Base-by-base conservation (phyloP, 73 alveolate genomes). In the Paramecium octaurelia region DNA sequence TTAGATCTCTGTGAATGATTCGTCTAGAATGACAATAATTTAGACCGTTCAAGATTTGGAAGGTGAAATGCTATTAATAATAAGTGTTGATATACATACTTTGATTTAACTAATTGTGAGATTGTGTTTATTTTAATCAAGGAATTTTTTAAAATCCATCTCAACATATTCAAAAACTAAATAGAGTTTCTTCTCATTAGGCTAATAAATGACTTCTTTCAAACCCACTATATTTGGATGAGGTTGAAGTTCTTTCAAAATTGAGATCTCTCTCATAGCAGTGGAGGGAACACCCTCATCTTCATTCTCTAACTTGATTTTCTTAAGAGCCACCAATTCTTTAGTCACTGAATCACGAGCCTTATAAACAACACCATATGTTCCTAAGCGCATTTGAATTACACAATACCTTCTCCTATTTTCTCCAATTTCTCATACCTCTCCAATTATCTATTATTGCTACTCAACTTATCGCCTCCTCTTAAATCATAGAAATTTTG, bases 271-370 rank as follows among this genome's bases (percentile, higher is more conserved):
- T 60, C 99, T 91, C 43, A 97, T 95, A 43, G 99, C 98, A 12
- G 99, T 97, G 70, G 98, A 93, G n/a, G 99, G 99, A 44, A 97
- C 97, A 27, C 99, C 99, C 93, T 97, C 99, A 89, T 95, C 97
- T 86, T 97, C 99, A 85, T 92, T 76, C 46, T 96, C 98, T n/a
- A 97, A 84, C 88, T 97, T 93, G 54, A 97, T 97, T 87, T 97
- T 97, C 96, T 97, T 97, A 50, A 97, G 86, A n/a, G 99, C 99
- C 29, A 97, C 98, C 20, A 96, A 96, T 92, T 95, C 96, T 58
- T 71, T 64, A n/a, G 95, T 90, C 21, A 38, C 59, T 57, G 71
- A 58, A 58, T 96, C 98, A 93, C 93, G 86, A 34, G 98, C 98
- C 86, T 97, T 97, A 89, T 93, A 96, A 50, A 97, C 99, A 10